phyloP scores from a whole-genome alignment of 306 rosid species.

The Pterocarpus santalinus region DNA sequence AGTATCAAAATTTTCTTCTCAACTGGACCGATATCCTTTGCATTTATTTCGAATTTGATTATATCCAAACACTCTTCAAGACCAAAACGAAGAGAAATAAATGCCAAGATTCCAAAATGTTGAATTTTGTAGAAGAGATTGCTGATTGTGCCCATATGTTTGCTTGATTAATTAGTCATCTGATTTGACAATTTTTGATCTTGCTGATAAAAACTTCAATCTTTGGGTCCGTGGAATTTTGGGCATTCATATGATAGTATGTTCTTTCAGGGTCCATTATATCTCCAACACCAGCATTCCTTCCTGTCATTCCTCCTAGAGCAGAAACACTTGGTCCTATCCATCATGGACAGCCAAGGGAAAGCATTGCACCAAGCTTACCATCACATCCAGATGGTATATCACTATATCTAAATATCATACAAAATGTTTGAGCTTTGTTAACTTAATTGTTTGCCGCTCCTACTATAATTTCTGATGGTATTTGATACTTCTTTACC shows the following conservation, averaged over 20 bases:
- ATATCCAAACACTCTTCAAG: background rate
- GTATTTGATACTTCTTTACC: background rate
- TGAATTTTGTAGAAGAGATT: conserved; percentile 4
- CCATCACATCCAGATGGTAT: conserved; percentile 41
- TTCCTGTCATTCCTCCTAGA: conserved; percentile 49
- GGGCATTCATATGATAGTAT: background rate
- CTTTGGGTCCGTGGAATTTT: background rate
- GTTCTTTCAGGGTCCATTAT: conserved; percentile 50
- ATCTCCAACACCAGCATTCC: conserved; percentile 56
- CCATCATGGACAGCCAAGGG: conserved; percentile 44
- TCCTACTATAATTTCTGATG: background rate
- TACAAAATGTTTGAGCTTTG: background rate
- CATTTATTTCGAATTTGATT: conserved; percentile 22
- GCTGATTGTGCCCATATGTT: conserved; percentile 7
- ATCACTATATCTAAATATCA: conserved; percentile 35
- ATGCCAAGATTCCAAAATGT: conserved; percentile 18
- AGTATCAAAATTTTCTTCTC: background rate
- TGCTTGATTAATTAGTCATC: background rate
- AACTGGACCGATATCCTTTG: conserved; percentile 1
- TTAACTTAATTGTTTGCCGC: background rate
- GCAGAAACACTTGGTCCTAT: conserved; percentile 55
- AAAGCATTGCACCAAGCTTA: conserved; percentile 54
- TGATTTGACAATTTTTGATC: conserved; percentile 21
- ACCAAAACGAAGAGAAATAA: background rate
- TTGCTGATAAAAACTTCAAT: background rate